Evolutionary conservation across 1,284 basidiomycete species (phyloP), one percentile per base, ranked within the genome.

Genomic region (Rhizoctonia solani): DNA sequence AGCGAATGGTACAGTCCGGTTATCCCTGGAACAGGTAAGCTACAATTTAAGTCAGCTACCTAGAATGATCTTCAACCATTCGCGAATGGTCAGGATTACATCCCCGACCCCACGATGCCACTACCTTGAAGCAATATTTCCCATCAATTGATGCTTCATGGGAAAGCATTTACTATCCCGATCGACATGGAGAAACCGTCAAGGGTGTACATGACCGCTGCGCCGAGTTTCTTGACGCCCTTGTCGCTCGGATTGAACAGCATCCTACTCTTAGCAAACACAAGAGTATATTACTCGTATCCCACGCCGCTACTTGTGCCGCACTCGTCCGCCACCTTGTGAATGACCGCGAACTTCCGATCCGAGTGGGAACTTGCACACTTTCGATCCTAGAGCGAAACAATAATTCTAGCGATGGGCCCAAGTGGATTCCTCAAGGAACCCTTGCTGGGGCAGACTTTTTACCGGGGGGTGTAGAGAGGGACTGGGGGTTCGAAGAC

Each of bases 1-100:
- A 83, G 85, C 3, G 93, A 94, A 76, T 94, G 92, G 92, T 94
- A 89, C 75, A 89, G 88, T 1, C 90, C 88, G 29, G 90, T 85
- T 23, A 77, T 75, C 5, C 83, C 84, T 0, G 82, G 83, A 8
- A 87, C 88, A 6, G 86, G 59, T 63, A 37, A 53, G 59, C 37
- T 14, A 16, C 23, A 9, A 21, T 30, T 21, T 61, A 50, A 25
- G 21, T 37, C 8, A 19, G 37, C 19, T 37, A 25, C 46, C 47
- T n/a, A 47, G 9, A 49, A 25, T 6, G 21, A 46, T 27, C 19
- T 42, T 42, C 37, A 27, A 21, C 34, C 46, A 49, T 49, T 23
- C 5, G 5, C 21, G 25, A 14, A 3, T 5, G n/a, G 9, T 32
- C 25, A 63, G 59, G 89, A 54, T 79, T 93, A 41, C 88, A 90